Evolutionary conservation across 257 asterid species (phyloP).

Genomic region (Cruciata laevipes): DNA sequence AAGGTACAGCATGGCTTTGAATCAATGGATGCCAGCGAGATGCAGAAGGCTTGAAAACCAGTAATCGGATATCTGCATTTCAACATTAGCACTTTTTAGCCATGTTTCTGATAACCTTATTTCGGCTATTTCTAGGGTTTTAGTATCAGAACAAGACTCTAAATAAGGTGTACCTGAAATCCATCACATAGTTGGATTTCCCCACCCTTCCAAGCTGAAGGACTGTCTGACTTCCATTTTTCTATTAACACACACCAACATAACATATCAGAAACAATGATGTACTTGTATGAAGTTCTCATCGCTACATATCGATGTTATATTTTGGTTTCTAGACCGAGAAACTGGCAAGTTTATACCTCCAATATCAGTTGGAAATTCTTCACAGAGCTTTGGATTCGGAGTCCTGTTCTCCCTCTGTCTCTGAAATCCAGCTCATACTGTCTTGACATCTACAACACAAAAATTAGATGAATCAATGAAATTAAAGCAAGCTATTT

Average conservation of each 20-base stretch:
- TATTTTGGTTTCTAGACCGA: not conserved
- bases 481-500: not conserved
- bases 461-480: not conserved
- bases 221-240: constrained; percentile 76
- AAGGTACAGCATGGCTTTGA: constrained; percentile 86
- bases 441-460: constrained; percentile 49
- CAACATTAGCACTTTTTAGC: not conserved
- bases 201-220: constrained; percentile 91
- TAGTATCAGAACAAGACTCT: not conserved
- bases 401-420: constrained; percentile 66
- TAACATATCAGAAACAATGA: too few species aligned
- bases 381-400: constrained; percentile 78
- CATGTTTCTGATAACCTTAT: not conserved
- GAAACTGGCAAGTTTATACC: constrained; percentile 28
- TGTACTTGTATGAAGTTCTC: too few species aligned
- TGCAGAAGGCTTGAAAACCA: constrained; percentile 91
- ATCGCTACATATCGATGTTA: not conserved
- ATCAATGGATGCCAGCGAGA: constrained; percentile 83
- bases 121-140: not conserved
- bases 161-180: constrained; percentile 49
- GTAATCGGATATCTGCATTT: constrained; percentile 79
- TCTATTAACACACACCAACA: constrained; percentile 29
- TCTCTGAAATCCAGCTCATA: constrained; percentile 81
- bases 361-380: constrained; percentile 79
- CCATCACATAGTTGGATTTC: constrained; percentile 82